A percentile compares a stretch with the other conserved stretches of the same genome.
Conservation (phyloP, 1,284 basidiomycete genomes). For the Schizophyllum commune region DNA sequence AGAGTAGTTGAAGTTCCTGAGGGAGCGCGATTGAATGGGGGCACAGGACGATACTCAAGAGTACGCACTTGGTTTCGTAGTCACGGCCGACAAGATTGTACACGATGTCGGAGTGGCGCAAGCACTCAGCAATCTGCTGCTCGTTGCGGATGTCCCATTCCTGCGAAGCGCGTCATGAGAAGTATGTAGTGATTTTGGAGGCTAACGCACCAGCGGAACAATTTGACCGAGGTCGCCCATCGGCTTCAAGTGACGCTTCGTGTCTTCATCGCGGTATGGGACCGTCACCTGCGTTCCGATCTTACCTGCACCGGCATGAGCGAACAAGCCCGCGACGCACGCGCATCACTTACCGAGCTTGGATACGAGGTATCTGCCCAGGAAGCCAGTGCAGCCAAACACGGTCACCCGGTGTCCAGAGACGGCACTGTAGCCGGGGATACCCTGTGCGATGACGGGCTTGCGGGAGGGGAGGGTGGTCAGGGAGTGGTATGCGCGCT, state of each 20-base stretch:
- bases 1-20: slow-evolving; percentile 77
- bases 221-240: slow-evolving; percentile 98
- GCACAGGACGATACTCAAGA: background rate
- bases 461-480: slow-evolving; percentile 52
- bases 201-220: slow-evolving; percentile 73
- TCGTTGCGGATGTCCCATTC: slow-evolving; percentile 93
- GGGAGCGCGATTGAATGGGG: slow-evolving; percentile 1
- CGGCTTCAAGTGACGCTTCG: slow-evolving; percentile 84
- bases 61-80: slow-evolving; percentile 80
- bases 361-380: slow-evolving; percentile 90
- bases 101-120: slow-evolving; percentile 96
- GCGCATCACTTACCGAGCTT: slow-evolving; percentile 65
- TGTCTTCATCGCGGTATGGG: slow-evolving; percentile 95
- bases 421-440: slow-evolving; percentile 80
- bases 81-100: slow-evolving; percentile 90
- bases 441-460: slow-evolving; percentile 67
- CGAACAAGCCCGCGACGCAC: background rate
- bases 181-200: slow-evolving; percentile 1
- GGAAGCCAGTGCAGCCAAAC: slow-evolving; percentile 94
- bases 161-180: slow-evolving; percentile 29
- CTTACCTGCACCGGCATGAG: slow-evolving; percentile 50
- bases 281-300: slow-evolving; percentile 91
- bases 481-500: slow-evolving; percentile 70
- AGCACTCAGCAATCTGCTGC: slow-evolving; percentile 87
- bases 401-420: slow-evolving; percentile 92